Conservation (phyloP, 2,329 filamentous ascomycete genomes). For the Hymenoscyphus albidus region DNA sequence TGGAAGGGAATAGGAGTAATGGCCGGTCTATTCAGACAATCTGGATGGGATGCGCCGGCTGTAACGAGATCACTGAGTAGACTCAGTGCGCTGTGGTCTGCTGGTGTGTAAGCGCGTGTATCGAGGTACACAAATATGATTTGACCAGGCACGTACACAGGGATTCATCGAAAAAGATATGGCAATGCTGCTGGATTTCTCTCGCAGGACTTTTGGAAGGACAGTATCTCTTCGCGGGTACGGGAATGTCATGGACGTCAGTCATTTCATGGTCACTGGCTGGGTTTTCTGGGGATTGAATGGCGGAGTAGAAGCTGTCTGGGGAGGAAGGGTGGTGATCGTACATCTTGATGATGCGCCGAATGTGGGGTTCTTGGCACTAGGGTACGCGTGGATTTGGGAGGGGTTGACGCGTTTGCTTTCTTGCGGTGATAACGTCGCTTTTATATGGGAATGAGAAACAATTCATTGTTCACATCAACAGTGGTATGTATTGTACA, state of each 20-base stretch:
- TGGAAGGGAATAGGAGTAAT: conserved; percentile 68
- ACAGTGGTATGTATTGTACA: neutral
- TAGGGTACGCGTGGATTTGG: neutral
- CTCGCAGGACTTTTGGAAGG: conserved; percentile 54
- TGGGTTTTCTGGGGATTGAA: conserved; percentile 5
- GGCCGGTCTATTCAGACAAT: conserved; percentile 41
- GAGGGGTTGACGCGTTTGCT: neutral
- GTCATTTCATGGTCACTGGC: conserved; percentile 7
- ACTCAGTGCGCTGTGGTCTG: conserved; percentile 55
- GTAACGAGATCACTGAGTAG: conserved; percentile 63
- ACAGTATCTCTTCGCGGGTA: conserved; percentile 42
- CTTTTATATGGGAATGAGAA: neutral
- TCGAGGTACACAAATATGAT: neutral
- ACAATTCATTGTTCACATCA: neutral
- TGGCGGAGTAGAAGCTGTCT: conserved; percentile 16
- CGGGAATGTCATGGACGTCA: neutral
- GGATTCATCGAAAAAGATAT: conserved; percentile 72
- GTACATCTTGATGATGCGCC: neutral
- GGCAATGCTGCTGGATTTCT: conserved; percentile 62
- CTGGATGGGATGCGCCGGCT: conserved; percentile 43
- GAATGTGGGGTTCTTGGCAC: no score
- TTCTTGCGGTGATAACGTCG: neutral
- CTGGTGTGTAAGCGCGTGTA: conserved; percentile 7
- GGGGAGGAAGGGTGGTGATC: conserved; percentile 1
- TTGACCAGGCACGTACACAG: conserved; percentile 25